Evolutionary conservation across 2,329 filamentous ascomycete species (phyloP), one percentile per base, ranked within the genome.

Genomic region (Diaporthe sp.): DNA sequence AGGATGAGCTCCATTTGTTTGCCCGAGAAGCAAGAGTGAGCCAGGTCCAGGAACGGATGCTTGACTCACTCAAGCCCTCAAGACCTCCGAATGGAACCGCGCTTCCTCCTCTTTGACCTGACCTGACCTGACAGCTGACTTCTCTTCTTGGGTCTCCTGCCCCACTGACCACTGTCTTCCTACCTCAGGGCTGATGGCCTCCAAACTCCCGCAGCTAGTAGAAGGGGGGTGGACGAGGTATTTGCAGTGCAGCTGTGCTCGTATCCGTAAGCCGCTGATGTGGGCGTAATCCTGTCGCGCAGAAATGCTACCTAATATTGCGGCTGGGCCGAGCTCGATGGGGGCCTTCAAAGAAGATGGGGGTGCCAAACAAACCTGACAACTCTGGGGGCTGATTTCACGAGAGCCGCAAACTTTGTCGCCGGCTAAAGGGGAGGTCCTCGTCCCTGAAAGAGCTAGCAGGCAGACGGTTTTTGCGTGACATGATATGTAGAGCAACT

Each of bases 181-280:
- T 5, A 25, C n/a, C 49, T 42, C 49, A 42, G 31, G 44, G 65
- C 65, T 39, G 65, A 68, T 68, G 46, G 65, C 65, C 65, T 68
- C 65, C 65, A 55, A 69, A 34, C n/a, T 31, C 28, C n/a, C 49
- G 65, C 49, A 42, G 34, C 49, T 42, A 37, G 34, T n/a, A 15
- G 37, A 25, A 39, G 31, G 37, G 22, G 34, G 62, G 22, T n/a
- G 46, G 46, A 49, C 12, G 46, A 37, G 34, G 39, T 42, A 46
- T 31, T 46, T 65, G 59, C 59, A 46, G 39, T 31, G 61, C 61
- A 69, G 65, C 62, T 68, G 62, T 28, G 49, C 65, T 69, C 65
- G 49, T 69, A 69, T 69, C n/a, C 46, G 46, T 69, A 53, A 69
- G 65, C 34, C 49, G 65, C 65, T 55, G 65, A 55, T 42, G 34